phyloP scores from a whole-genome alignment of 352 stramenopile species.

The Pythium insidiosum region DNA sequence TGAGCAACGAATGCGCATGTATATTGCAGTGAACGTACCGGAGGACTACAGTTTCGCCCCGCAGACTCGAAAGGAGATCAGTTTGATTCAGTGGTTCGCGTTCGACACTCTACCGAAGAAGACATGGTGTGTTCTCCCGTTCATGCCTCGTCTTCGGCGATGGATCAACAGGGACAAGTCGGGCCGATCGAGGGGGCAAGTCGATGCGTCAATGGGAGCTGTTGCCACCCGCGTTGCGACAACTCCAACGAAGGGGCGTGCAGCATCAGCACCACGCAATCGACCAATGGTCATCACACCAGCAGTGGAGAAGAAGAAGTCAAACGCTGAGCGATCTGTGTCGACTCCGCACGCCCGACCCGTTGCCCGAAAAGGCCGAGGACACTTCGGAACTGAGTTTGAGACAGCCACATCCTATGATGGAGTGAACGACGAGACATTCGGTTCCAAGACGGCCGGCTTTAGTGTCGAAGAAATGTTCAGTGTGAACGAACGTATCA shows the following conservation, averaged over 20 bases:
- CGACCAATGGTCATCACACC: conserved; percentile 37
- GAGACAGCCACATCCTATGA: conserved; percentile 77
- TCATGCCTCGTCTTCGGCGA: conserved; percentile 83
- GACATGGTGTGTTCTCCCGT: conserved; percentile 91
- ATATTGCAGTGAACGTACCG: conserved; percentile 86
- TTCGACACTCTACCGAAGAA: conserved; percentile 90
- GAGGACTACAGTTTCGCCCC: conserved; percentile 90
- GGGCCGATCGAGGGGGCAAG: conserved; percentile 2
- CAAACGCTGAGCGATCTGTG: conserved; percentile 47
- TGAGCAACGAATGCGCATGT: conserved; percentile 90
- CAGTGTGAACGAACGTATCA: conserved; percentile 88
- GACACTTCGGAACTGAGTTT: conserved; percentile 81
- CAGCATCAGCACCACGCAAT: conserved; percentile 69
- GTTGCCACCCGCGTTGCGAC: too few relatives aligned
- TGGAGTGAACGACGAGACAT: conserved; percentile 84
- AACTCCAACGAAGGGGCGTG: conserved; percentile 49
- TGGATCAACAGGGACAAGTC: conserved; percentile 85
- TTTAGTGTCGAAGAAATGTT: conserved; percentile 96
- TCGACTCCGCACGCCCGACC: conserved; percentile 59
- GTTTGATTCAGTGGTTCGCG: conserved; percentile 87
- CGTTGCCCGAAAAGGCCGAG: conserved; percentile 35
- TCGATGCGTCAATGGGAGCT: conserved; percentile 42
- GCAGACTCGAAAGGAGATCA: conserved; percentile 94
- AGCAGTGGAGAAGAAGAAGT: conserved; percentile 38
- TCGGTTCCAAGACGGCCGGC: conserved; percentile 61